These are phyloP conservation scores for Lecanosticta acicola DNA, from an alignment of 2,329 filamentous ascomycete species.

Conservation along the genomic window DNA sequence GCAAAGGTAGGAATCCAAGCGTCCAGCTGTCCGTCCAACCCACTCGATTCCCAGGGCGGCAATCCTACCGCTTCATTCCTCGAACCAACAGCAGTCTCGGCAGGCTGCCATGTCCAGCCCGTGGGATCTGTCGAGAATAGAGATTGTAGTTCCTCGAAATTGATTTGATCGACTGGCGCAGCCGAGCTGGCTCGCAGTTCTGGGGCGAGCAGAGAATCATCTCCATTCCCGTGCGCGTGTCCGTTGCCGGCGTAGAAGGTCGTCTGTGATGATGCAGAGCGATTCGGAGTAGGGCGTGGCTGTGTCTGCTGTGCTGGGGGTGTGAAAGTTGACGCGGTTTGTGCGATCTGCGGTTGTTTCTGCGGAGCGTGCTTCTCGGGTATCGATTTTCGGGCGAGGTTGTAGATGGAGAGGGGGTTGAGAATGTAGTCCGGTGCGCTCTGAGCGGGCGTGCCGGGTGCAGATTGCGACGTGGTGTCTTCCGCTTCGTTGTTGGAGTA, in stretches of 20 bases:
- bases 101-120: slow-evolving; percentile 25
- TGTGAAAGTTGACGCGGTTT: slow-evolving; percentile 1
- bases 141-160: slow-evolving; percentile 22
- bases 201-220: slow-evolving; percentile 16
- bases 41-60: slow-evolving; percentile 22
- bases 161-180: slow-evolving; percentile 15
- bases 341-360: slow-evolving; percentile 10
- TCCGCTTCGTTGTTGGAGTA: slow-evolving; percentile 20
- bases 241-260: background rate
- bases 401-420: slow-evolving; percentile 23
- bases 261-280: background rate
- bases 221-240: background rate
- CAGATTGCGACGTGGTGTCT: slow-evolving; percentile 13
- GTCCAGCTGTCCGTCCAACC: slow-evolving; percentile 21
- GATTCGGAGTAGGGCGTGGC: background rate
- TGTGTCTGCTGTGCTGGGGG: background rate
- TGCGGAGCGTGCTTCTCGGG: slow-evolving; percentile 24
- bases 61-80: slow-evolving; percentile 18
- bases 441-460: slow-evolving; percentile 20
- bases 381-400: slow-evolving; percentile 21
- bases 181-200: slow-evolving; percentile 9
- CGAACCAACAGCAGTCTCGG: slow-evolving; percentile 23
- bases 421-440: slow-evolving; percentile 24
- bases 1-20: slow-evolving; percentile 22
- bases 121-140: slow-evolving; percentile 24